Evolutionary conservation across 2,329 filamentous ascomycete species (phyloP).

Genomic region (Xylariaceae sp.): DNA sequence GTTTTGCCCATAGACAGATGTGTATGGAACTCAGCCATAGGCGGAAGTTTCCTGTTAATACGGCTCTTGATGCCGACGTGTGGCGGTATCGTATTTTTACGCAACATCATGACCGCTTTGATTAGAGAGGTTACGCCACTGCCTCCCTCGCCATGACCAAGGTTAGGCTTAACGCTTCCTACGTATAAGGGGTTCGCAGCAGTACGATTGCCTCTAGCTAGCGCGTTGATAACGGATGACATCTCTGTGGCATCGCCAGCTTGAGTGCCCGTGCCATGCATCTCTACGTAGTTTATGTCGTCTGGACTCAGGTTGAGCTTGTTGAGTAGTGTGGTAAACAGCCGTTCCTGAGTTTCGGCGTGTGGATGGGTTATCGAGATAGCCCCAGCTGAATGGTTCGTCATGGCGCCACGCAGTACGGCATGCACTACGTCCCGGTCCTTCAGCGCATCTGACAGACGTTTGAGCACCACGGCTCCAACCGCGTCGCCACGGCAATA

Average conservation of each 20-base stretch:
- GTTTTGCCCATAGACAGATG: slow-evolving; percentile 45
- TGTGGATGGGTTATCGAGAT: slow-evolving; percentile 76
- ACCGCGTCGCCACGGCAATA: slow-evolving; percentile 32
- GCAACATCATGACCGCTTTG: slow-evolving; percentile 31
- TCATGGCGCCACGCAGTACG: slow-evolving; percentile 65
- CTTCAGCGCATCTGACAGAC: slow-evolving; percentile 29
- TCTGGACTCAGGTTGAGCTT: slow-evolving; percentile 60
- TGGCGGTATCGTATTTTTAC: slow-evolving; percentile 24
- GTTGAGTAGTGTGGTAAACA: slow-evolving; percentile 64
- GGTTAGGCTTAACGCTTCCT: slow-evolving; percentile 28
- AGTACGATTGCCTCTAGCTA: slow-evolving; percentile 39
- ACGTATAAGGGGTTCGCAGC: slow-evolving; percentile 15
- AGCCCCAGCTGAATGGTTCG: slow-evolving; percentile 75
- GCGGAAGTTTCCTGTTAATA: slow-evolving; percentile 25
- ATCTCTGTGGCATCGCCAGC: slow-evolving; percentile 73
- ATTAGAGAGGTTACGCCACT: slow-evolving; percentile 26
- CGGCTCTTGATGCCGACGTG: slow-evolving; percentile 27
- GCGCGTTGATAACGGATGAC: slow-evolving; percentile 64
- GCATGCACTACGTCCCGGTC: slow-evolving; percentile 52
- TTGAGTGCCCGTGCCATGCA: slow-evolving; percentile 75
- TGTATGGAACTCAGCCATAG: slow-evolving; percentile 8
- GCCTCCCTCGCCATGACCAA: slow-evolving; percentile 29
- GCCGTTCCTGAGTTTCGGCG: slow-evolving; percentile 64
- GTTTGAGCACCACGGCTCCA: slow-evolving; percentile 32
- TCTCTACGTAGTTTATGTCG: slow-evolving; percentile 68